These are phyloP conservation scores for Ogataea minuta DNA, from an alignment of 805 yeast genomes.

Conservation along the genomic window DNA sequence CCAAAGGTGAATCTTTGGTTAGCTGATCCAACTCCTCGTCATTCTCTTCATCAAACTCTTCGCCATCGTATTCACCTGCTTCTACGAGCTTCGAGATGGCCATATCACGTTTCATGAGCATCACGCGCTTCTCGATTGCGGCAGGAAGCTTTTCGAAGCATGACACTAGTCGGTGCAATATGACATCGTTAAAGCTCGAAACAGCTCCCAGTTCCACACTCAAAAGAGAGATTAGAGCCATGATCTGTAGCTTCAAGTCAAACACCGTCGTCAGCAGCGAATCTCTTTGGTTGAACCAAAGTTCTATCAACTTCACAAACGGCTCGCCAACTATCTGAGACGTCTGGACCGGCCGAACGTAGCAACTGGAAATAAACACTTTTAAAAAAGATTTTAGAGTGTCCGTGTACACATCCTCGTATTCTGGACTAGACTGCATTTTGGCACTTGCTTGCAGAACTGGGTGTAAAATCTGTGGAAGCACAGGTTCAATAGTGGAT, in stretches of 20 bases:
- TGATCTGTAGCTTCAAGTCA: constrained; percentile 52
- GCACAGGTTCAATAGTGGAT: constrained; percentile 16
- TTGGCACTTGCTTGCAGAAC: constrained; percentile 33
- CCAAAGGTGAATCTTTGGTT: constrained; percentile 33
- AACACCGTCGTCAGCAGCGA: constrained; percentile 49
- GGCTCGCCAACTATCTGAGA: constrained; percentile 38
- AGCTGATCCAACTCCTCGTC: constrained; percentile 32
- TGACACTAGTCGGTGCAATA: constrained; percentile 38
- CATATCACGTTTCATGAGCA: constrained; percentile 40
- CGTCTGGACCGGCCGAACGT: constrained; percentile 39
- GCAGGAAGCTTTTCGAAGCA: constrained; percentile 45
- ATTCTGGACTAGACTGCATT: constrained; percentile 22
- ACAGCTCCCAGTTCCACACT: constrained; percentile 32
- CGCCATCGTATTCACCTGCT: constrained; percentile 33
- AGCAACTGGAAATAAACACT: constrained; percentile 40
- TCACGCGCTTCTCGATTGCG: constrained; percentile 48
- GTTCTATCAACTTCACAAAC: constrained; percentile 39
- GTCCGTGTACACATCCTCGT: constrained; percentile 19
- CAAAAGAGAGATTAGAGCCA: constrained; percentile 43
- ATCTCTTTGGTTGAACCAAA: constrained; percentile 46
- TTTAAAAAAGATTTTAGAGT: constrained; percentile 35
- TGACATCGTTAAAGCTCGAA: constrained; percentile 25
- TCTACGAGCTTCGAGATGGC: constrained; percentile 33
- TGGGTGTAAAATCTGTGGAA: constrained; percentile 17
- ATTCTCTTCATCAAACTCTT: constrained; percentile 18